Evolutionary conservation across 2,329 filamentous ascomycete genomes (phyloP).

Genomic region (Cucurbitaria berberidis): DNA sequence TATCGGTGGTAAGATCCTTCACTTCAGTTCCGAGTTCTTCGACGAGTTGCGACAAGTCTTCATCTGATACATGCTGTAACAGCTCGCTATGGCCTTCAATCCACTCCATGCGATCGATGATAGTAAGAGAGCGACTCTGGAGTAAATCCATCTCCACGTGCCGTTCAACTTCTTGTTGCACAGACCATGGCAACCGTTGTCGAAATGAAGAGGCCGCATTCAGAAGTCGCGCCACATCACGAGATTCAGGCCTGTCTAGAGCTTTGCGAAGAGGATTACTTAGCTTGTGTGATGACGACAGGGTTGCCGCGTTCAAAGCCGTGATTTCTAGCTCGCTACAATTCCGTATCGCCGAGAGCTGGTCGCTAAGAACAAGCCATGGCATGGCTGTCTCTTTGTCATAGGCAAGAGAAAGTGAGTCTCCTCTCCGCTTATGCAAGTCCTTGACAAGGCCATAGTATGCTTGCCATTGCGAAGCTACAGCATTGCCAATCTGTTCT

Average conservation of each 20-base stretch:
- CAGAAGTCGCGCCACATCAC: conserved; percentile 68
- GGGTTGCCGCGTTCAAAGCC: conserved; percentile 66
- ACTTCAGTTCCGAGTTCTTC: conserved; percentile 64
- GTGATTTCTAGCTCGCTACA: conserved; percentile 80
- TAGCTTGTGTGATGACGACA: conserved; percentile 32
- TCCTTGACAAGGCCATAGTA: conserved; percentile 88
- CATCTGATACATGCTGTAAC: conserved; percentile 78
- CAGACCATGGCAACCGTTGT: conserved; percentile 71
- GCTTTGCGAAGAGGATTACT: conserved; percentile 34
- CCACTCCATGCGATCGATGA: conserved; percentile 72
- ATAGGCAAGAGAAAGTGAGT: conserved; percentile 77
- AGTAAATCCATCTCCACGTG: conserved; percentile 76
- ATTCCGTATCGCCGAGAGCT: conserved; percentile 76
- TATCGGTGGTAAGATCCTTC: conserved; percentile 55
- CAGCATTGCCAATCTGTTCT: conserved; percentile 73
- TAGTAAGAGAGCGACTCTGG: conserved; percentile 65
- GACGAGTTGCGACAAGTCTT: conserved; percentile 64
- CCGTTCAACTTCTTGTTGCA: conserved; percentile 70
- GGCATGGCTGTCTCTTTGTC: conserved; percentile 74
- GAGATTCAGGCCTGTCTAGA: conserved; percentile 42
- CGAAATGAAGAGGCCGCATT: conserved; percentile 73
- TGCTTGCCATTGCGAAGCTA: conserved; percentile 84
- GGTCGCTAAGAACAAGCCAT: conserved; percentile 85
- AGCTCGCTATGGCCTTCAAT: conserved; percentile 83
- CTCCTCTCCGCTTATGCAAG: conserved; percentile 82